Percentiles rank a stretch among this genome's conserved stretches.
Conservation (phyloP, 1,284 basidiomycete species). For the Mycena sp. region DNA sequence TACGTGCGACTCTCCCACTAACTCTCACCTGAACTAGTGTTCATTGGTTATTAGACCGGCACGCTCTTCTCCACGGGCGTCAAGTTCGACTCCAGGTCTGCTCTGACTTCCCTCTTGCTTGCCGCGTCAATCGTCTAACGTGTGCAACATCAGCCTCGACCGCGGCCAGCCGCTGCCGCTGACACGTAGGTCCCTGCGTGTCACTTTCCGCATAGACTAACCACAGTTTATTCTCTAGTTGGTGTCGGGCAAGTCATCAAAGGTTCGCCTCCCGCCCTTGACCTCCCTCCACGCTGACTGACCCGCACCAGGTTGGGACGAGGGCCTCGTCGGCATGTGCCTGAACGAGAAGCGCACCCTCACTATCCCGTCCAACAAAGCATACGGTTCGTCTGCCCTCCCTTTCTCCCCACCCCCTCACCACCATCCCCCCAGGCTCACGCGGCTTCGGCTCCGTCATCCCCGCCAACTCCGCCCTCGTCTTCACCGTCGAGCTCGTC, state of each 20-base stretch:
- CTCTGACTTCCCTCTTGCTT: neutral
- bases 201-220: neutral
- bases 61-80: conserved; percentile 75
- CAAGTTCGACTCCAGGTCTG: conserved; percentile 86
- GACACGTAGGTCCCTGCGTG: conserved; percentile 59
- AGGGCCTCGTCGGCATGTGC: conserved; percentile 88
- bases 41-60: conserved; percentile 64
- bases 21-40: neutral
- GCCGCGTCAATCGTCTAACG: neutral
- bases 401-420: neutral
- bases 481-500: conserved; percentile 90
- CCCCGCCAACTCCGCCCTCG: conserved; percentile 84
- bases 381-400: conserved; percentile 73
- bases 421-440: conserved; percentile 56
- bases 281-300: no score
- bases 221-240: conserved; percentile 53
- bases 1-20: conserved; percentile 63
- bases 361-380: conserved; percentile 83
- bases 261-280: no score
- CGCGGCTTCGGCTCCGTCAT: conserved; percentile 84
- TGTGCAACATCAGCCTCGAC: conserved; percentile 53
- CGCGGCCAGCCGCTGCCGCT: conserved; percentile 74
- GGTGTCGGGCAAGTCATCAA: conserved; percentile 84
- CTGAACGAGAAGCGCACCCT: conserved; percentile 89
- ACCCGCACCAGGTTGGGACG: no score